A percentile compares a stretch with the other conserved stretches of the same genome.
phyloP scores from a whole-genome alignment of 805 yeast genomes.

The Yamadazyma sp. region DNA sequence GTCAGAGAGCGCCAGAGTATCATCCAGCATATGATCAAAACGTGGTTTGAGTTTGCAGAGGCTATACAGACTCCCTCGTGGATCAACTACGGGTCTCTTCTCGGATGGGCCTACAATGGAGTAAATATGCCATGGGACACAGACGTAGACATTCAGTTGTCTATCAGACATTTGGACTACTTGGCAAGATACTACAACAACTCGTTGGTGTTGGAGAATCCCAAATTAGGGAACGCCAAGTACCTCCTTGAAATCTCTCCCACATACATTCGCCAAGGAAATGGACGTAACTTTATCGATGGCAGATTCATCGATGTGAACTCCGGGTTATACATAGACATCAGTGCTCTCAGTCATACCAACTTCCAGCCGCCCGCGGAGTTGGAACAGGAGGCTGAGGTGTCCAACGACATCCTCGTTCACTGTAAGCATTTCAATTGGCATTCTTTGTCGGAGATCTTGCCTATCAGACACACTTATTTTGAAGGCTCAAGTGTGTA shows the following conservation, averaged over 20 bases:
- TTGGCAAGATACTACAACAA: slow-evolving; percentile 26
- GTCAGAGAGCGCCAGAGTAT: slow-evolving; percentile 37
- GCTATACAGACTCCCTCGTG: slow-evolving; percentile 27
- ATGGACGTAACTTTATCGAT: slow-evolving; percentile 42
- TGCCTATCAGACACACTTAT: slow-evolving; percentile 36
- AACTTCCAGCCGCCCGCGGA: slow-evolving; percentile 21
- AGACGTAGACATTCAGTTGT: slow-evolving; percentile 30
- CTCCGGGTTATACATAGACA: slow-evolving; percentile 46
- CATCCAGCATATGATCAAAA: slow-evolving; percentile 36
- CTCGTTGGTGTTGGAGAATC: slow-evolving; percentile 26
- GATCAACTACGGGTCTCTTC: slow-evolving; percentile 29
- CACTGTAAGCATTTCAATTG: slow-evolving; percentile 43
- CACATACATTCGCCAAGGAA: slow-evolving; percentile 34
- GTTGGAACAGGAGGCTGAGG: slow-evolving; percentile 11
- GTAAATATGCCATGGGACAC: slow-evolving; percentile 35
- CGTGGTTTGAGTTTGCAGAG: slow-evolving; percentile 39
- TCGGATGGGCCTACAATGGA: slow-evolving; percentile 34
- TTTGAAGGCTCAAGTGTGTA: slow-evolving; percentile 38
- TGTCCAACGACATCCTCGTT: slow-evolving; percentile 22
- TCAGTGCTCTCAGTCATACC: slow-evolving; percentile 37
- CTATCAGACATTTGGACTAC: slow-evolving; percentile 23
- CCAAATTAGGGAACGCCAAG: slow-evolving; percentile 31
- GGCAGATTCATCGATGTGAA: slow-evolving; percentile 38
- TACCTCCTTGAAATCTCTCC: slow-evolving; percentile 27
- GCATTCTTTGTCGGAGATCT: slow-evolving; percentile 35